Percentiles rank a stretch among this genome's conserved stretches.
Evolutionary conservation across 129 eudicot genomes (phyloP).

Genomic region (Chrysanthemum makinoi): DNA sequence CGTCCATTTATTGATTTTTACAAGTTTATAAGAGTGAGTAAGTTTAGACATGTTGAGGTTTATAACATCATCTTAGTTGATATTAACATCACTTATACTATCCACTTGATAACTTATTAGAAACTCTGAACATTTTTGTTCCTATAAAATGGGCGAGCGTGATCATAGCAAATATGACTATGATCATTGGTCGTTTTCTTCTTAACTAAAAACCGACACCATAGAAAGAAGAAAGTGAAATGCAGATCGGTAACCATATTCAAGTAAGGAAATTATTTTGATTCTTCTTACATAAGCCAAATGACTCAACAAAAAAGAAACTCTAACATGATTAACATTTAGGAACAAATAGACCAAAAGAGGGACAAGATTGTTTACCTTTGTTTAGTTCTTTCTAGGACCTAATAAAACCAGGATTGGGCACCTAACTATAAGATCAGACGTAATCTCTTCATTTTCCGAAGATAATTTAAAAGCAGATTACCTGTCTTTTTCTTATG

Average conservation of each 20-base stretch:
- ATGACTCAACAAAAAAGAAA: neutral
- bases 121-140: too few species aligned
- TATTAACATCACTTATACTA: too few species aligned
- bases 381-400: neutral
- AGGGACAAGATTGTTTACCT: neutral
- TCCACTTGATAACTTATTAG: too few species aligned
- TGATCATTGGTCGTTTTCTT: neutral
- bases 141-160: too few species aligned
- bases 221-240: neutral
- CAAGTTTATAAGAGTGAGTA: too few species aligned
- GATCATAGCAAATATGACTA: too few species aligned
- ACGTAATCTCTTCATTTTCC: conserved; percentile 5
- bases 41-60: too few species aligned
- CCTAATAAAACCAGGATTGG: neutral
- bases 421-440: neutral
- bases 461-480: neutral
- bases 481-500: neutral
- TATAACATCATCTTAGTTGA: too few species aligned
- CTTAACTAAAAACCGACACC: neutral
- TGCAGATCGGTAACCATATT: neutral
- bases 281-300: neutral
- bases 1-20: too few species aligned
- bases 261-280: neutral
- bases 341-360: neutral
- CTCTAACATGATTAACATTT: neutral